Percentiles rank a stretch among this genome's conserved stretches.
Evolutionary conservation across 192 early-diverging fungal genomes (phyloP).

Genomic region (Coemansia sp.): DNA sequence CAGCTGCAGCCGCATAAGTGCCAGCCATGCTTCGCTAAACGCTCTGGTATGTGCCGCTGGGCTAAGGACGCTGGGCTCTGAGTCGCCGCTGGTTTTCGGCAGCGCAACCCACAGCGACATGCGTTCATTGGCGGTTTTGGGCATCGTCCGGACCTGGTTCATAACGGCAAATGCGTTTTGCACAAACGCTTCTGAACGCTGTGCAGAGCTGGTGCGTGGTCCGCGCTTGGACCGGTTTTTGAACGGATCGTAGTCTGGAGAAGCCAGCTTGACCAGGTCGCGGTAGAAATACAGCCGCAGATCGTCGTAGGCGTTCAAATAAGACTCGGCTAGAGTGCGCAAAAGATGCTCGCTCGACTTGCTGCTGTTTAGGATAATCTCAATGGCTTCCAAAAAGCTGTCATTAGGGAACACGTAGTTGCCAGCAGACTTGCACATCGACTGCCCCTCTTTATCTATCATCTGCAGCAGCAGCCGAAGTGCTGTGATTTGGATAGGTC

Average conservation of each 20-base stretch:
- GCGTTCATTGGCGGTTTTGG: slow-evolving; percentile 49
- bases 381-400: slow-evolving; percentile 58
- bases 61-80: slow-evolving; percentile 36
- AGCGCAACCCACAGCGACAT: slow-evolving; percentile 60
- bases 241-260: slow-evolving; percentile 39
- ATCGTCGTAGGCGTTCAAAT: slow-evolving; percentile 81
- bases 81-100: slow-evolving; percentile 5
- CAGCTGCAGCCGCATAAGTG: slow-evolving; percentile 69
- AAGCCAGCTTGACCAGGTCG: slow-evolving; percentile 49
- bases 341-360: slow-evolving; percentile 63
- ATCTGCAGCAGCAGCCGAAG: slow-evolving; percentile 71
- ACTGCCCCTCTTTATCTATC: slow-evolving; percentile 62
- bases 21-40: slow-evolving; percentile 81
- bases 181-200: slow-evolving; percentile 48
- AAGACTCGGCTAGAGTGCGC: slow-evolving; percentile 63
- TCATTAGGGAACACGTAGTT: slow-evolving; percentile 68
- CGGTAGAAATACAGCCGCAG: slow-evolving; percentile 80
- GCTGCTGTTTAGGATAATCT: slow-evolving; percentile 56
- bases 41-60: slow-evolving; percentile 61
- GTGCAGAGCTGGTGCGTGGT: slow-evolving; percentile 5
- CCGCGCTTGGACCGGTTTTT: slow-evolving; percentile 19
- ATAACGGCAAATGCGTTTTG: slow-evolving; percentile 63
- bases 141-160: slow-evolving; percentile 59
- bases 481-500: slow-evolving; percentile 73
- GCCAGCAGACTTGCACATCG: slow-evolving; percentile 27